A percentile compares a stretch with the other conserved stretches of the same genome.
These are phyloP conservation scores for Argentina anserina DNA, from an alignment of 306 rosid species.

Conservation along the genomic window DNA sequence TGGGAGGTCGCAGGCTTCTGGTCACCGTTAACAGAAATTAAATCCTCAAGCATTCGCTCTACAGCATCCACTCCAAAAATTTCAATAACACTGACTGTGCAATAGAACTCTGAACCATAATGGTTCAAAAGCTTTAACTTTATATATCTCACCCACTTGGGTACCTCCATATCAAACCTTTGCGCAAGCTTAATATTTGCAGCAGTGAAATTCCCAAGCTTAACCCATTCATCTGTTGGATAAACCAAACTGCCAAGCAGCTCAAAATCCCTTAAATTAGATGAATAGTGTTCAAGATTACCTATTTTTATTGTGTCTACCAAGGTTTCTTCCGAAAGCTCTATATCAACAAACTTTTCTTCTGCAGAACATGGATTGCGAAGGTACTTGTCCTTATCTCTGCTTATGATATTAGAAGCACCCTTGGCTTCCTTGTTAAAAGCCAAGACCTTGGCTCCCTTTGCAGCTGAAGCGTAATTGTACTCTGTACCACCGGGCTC, in stretches of 20 bases:
- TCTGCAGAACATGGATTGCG: conserved; percentile 93
- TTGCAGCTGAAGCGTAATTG: conserved; percentile 94
- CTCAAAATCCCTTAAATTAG: conserved; percentile 80
- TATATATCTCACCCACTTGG: conserved; percentile 96
- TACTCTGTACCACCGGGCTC: conserved; percentile 88
- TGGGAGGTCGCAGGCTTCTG: conserved; percentile 38
- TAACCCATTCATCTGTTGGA: conserved; percentile 85
- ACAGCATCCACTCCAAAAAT: conserved; percentile 94
- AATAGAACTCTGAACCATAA: conserved; percentile 87
- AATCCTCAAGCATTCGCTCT: conserved; percentile 93
- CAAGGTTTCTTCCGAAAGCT: conserved; percentile 93
- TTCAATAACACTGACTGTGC: conserved; percentile 79
- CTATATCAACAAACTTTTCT: conserved; percentile 74
- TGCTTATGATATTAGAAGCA: conserved; percentile 77
- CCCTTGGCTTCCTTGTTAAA: conserved; percentile 98
- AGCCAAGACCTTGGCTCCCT: conserved; percentile 95
- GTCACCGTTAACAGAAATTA: conserved; percentile 58
- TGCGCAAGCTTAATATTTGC: conserved; percentile 77
- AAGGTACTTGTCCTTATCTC: conserved; percentile 88
- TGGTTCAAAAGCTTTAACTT: conserved; percentile 79
- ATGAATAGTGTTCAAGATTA: conserved; percentile 90
- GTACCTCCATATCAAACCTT: conserved; percentile 65
- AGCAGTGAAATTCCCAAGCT: conserved; percentile 78
- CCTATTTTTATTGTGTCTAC: conserved; percentile 83
- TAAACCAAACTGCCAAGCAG: conserved; percentile 73